A percentile compares a stretch with the other conserved stretches of the same genome.
These are phyloP conservation scores for Ceratocystis harringtonii DNA, from an alignment of 2,329 filamentous ascomycete species.

Conservation along the genomic window DNA sequence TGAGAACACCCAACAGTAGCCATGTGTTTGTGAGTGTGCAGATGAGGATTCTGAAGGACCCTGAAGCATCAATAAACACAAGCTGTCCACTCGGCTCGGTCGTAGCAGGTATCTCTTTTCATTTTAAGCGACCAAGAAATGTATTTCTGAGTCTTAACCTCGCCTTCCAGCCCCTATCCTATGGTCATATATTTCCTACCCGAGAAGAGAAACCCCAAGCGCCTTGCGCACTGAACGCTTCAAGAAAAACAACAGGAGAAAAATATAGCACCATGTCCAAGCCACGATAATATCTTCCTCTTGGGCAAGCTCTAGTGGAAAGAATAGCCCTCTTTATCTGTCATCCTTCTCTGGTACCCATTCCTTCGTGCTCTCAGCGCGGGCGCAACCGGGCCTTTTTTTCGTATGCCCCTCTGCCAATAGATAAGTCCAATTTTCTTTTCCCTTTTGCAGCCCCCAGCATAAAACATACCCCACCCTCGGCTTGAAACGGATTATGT, in stretches of 20 bases:
- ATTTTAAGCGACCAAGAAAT: not conserved
- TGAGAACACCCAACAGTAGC: not conserved
- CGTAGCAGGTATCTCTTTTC: too few species aligned
- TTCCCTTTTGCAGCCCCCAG: not conserved
- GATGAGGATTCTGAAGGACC: not conserved
- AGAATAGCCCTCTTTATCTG: constrained; percentile 4
- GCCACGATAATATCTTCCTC: not conserved
- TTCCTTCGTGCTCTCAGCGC: not conserved
- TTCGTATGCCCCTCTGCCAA: not conserved
- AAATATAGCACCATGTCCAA: not conserved
- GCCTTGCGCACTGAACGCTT: not conserved
- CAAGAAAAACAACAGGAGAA: not conserved
- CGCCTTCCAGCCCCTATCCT: not conserved
- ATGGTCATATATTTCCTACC: not conserved
- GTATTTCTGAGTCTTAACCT: not conserved
- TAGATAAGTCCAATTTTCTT: not conserved
- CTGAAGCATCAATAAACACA: not conserved
- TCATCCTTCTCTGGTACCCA: not conserved
- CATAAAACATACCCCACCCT: not conserved
- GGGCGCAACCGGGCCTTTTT: constrained; percentile 4
- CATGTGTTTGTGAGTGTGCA: not conserved
- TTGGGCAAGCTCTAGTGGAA: not conserved
- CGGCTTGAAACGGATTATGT: constrained; percentile 3
- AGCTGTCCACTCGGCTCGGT: too few species aligned
- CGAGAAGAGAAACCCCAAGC: not conserved